phyloP scores from a whole-genome alignment of 2,329 filamentous ascomycete genomes.

The Fusarium protoensiforme region DNA sequence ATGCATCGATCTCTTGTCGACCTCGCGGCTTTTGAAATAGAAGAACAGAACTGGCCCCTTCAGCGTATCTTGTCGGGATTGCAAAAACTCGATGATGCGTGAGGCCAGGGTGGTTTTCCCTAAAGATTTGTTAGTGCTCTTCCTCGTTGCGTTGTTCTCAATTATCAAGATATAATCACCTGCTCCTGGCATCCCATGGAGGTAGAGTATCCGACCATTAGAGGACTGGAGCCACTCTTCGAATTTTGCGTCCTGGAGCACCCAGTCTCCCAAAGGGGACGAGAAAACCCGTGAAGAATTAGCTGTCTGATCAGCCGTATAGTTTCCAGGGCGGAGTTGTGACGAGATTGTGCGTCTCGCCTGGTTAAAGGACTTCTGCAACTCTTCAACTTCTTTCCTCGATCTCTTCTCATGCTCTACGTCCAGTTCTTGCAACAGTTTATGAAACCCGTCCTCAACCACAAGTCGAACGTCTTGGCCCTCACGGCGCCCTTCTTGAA shows the following conservation, averaged over 20 bases:
- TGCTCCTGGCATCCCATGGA: neutral
- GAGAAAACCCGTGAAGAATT: neutral
- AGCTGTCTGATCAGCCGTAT: neutral
- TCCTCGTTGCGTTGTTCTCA: too few species aligned
- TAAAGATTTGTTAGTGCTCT: neutral
- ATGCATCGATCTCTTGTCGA: neutral
- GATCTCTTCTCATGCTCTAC: neutral
- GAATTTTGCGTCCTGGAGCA: neutral
- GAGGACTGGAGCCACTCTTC: neutral
- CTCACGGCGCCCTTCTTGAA: neutral
- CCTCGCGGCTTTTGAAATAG: neutral
- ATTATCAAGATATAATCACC: neutral
- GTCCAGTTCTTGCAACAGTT: neutral
- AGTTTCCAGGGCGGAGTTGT: neutral
- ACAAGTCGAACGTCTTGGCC: neutral
- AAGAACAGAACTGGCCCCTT: neutral
- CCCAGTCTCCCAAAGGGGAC: neutral
- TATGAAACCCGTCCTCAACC: neutral
- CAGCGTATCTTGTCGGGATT: too few species aligned
- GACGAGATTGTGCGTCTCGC: neutral
- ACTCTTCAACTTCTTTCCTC: rapidly evolving
- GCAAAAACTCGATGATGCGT: neutral
- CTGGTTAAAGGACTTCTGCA: neutral
- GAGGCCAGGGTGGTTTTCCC: neutral
- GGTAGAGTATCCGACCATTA: neutral